A percentile compares a stretch with the other conserved stretches of the same genome.
Conservation (phyloP, 1,139 yeast genomes). For the Sugiyamaella castrensis region DNA sequence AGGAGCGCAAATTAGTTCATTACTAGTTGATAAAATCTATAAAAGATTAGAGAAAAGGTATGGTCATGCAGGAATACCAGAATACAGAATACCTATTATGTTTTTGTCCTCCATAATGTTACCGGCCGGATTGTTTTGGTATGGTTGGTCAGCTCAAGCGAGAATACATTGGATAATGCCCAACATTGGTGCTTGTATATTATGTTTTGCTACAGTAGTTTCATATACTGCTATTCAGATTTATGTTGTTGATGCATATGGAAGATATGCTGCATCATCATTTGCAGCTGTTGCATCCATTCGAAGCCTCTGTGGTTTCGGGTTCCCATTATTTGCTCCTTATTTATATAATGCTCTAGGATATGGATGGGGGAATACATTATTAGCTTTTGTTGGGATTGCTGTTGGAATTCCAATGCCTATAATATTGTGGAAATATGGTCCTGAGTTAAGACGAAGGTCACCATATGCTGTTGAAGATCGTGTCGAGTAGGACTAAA, state of each 20-base stretch:
- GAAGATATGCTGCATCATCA: conserved; percentile 55
- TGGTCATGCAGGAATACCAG: conserved; percentile 47
- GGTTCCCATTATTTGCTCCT: conserved; percentile 41
- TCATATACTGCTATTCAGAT: conserved; percentile 57
- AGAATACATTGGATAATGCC: conserved; percentile 54
- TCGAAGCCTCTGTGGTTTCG: conserved; percentile 56
- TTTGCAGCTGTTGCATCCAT: conserved; percentile 60
- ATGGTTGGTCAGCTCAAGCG: conserved; percentile 61
- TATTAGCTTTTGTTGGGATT: conserved; percentile 50
- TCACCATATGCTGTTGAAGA: conserved; percentile 21
- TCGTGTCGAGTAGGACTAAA: not conserved
- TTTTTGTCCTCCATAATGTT: conserved; percentile 47
- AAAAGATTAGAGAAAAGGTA: conserved; percentile 39
- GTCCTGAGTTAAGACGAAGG: conserved; percentile 44
- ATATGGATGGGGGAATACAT: conserved; percentile 63
- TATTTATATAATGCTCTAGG: conserved; percentile 38
- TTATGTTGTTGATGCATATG: conserved; percentile 61
- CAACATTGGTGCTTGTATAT: conserved; percentile 49
- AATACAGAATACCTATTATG: conserved; percentile 44
- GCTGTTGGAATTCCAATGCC: conserved; percentile 56
- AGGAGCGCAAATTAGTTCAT: conserved; percentile 47
- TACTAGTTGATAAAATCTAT: conserved; percentile 39
- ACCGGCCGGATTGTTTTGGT: conserved; percentile 59
- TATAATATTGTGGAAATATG: conserved; percentile 47
- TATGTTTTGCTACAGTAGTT: conserved; percentile 53